Evolutionary conservation across 306 rosid genomes (phyloP).

Genomic region (Prunus kanzakura): DNA sequence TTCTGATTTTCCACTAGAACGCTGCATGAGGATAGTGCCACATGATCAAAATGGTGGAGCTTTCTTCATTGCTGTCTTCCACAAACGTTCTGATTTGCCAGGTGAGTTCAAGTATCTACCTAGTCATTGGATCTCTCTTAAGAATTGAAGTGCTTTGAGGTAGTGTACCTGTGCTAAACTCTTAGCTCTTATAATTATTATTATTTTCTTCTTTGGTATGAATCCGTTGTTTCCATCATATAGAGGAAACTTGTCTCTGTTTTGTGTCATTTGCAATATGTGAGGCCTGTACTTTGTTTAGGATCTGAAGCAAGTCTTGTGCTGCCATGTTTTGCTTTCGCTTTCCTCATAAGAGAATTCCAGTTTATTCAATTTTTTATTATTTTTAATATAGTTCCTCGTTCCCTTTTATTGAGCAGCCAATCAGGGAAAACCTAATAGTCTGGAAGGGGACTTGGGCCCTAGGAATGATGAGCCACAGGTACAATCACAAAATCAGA

Average conservation of each 20-base stretch:
- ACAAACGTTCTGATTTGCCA: slow-evolving; percentile 72
- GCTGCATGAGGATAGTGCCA: slow-evolving; percentile 84
- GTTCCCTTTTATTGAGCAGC: slow-evolving; percentile 31
- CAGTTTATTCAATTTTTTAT: slow-evolving; percentile 18
- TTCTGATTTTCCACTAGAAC: slow-evolving; percentile 75
- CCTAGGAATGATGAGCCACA: slow-evolving; percentile 17
- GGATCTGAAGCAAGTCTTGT: background rate
- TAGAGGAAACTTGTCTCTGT: background rate
- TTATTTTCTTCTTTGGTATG: background rate
- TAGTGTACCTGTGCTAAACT: background rate
- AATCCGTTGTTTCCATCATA: background rate
- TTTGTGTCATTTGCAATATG: background rate
- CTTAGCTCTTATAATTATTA: background rate
- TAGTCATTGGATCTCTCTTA: background rate
- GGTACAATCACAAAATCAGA: slow-evolving; percentile 30
- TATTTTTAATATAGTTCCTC: background rate
- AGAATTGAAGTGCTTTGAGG: background rate
- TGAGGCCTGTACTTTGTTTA: too few relatives aligned
- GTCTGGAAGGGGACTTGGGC: slow-evolving; percentile 16
- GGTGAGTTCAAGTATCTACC: slow-evolving; percentile 43
- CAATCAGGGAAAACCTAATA: slow-evolving; percentile 40
- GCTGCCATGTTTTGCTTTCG: slow-evolving; percentile 1
- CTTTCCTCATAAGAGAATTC: slow-evolving; percentile 11
- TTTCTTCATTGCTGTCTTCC: slow-evolving; percentile 89
- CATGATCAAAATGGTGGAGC: slow-evolving; percentile 99